phyloP scores from a whole-genome alignment of 352 stramenopile species.

The Pythium volutum region DNA sequence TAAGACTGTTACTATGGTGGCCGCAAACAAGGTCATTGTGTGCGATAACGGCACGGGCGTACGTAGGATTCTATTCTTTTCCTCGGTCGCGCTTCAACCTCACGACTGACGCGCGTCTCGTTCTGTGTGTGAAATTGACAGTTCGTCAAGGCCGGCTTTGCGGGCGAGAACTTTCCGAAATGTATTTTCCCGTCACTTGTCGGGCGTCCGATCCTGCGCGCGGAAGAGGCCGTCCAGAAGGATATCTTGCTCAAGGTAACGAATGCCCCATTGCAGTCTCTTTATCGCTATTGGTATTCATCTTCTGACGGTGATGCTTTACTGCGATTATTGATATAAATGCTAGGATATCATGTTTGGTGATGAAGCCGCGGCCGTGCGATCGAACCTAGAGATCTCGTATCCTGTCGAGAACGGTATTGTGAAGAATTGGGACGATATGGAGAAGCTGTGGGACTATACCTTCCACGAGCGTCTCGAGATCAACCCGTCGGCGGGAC shows the following conservation, averaged over 20 bases:
- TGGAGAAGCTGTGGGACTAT: slow-evolving; percentile 97
- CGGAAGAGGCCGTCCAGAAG: slow-evolving; percentile 87
- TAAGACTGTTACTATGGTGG: slow-evolving; percentile 47
- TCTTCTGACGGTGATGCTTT: background rate
- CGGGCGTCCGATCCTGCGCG: slow-evolving; percentile 91
- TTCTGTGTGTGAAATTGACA: slow-evolving; percentile 17
- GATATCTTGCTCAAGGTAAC: slow-evolving; percentile 86
- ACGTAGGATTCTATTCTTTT: slow-evolving; percentile 12
- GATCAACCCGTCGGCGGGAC: slow-evolving; percentile 55
- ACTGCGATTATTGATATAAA: background rate
- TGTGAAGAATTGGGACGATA: slow-evolving; percentile 97
- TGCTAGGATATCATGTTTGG: slow-evolving; percentile 94
- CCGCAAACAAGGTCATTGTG: slow-evolving; percentile 86
- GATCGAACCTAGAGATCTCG: slow-evolving; percentile 88
- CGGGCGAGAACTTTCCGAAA: slow-evolving; percentile 93
- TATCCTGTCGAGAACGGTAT: slow-evolving; percentile 96
- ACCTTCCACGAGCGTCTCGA: slow-evolving; percentile 91
- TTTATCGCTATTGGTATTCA: background rate
- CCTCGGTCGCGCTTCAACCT: background rate
- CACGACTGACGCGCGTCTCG: background rate
- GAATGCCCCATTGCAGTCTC: no score
- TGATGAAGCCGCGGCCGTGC: slow-evolving; percentile 88
- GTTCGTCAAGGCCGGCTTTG: slow-evolving; percentile 93
- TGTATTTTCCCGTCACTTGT: slow-evolving; percentile 95
- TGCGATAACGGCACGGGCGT: slow-evolving; percentile 88